Percentiles rank a stretch among this genome's conserved stretches.
These are phyloP conservation scores for Candida ipomoeae DNA, from an alignment of 805 yeast genomes.

Conservation along the genomic window DNA sequence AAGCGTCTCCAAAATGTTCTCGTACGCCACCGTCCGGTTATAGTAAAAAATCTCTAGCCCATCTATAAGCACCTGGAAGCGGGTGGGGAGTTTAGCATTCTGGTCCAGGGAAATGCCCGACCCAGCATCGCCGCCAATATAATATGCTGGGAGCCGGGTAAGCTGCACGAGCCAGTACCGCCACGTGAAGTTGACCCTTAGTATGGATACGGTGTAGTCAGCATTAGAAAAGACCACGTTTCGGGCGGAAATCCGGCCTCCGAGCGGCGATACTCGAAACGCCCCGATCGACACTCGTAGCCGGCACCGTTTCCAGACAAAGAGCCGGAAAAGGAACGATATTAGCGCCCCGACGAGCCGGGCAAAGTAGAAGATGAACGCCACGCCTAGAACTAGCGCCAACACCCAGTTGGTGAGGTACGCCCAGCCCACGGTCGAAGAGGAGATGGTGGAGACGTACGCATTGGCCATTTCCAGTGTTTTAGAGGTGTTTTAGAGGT, in stretches of 20 bases:
- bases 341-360: constrained; percentile 61
- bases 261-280: constrained; percentile 69
- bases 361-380: constrained; percentile 72
- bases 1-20: constrained; percentile 47
- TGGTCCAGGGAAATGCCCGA: constrained; percentile 16
- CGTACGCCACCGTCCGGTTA: constrained; percentile 77
- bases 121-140: constrained; percentile 16
- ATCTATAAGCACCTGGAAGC: constrained; percentile 55
- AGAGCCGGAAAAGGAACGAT: constrained; percentile 46
- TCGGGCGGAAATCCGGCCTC: constrained; percentile 77
- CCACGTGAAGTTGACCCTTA: constrained; percentile 81
- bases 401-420: constrained; percentile 82
- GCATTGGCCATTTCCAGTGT: neutral
- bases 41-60: constrained; percentile 84
- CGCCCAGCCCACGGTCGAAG: constrained; percentile 44
- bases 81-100: constrained; percentile 50
- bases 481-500: neutral
- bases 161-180: constrained; percentile 70
- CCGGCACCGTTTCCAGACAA: constrained; percentile 61
- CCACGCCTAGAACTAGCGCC: constrained; percentile 55
- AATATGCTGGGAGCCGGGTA: constrained; percentile 38
- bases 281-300: constrained; percentile 67
- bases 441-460: neutral
- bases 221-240: constrained; percentile 70
- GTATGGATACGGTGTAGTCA: constrained; percentile 65